Evolutionary conservation across 257 asterid genomes (phyloP), one percentile per base, ranked within the genome.

Genomic region (Ilex asprella): DNA sequence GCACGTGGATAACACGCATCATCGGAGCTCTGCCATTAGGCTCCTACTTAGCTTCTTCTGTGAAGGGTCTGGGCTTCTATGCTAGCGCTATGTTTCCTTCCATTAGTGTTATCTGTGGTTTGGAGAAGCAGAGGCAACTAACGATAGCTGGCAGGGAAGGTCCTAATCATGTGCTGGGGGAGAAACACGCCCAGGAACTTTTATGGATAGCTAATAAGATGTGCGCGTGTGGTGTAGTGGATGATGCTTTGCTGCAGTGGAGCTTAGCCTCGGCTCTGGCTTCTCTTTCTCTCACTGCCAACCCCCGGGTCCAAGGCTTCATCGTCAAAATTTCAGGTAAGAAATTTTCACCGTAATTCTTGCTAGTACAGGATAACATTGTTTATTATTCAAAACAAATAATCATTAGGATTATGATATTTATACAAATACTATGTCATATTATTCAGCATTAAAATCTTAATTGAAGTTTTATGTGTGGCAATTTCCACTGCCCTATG

Each of bases 181-280:
- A 74, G 71, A 69, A 74, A 39, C 65, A 74, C 16, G 78, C 75
- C 9, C 75, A 74, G 14, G 78, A 68, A 54, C 56, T 68, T 46
- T 55, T 74, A 12, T 74, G 78, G 78, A 59, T 69, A 16, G 61
- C 78, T 2, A 74, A 58, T 49, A 74, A 74, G 71, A 74, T 74
- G 78, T 55, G 60, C 2, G 58, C 31, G 10, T 68, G 75, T 5
- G 75, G 75, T 2, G 71, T 61, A 2, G 69, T 60, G 46, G 75
- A 74, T 30, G 78, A 74, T 30, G 75, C 68, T 14, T 53, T 68
- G 46, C 75, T 49, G 65, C 75, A 74, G 27, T 74, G 78, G 78
- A 74, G 69, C 55, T 49, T 53, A 3, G 74, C 78, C 41, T 64
- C 72, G 2, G 72, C 65, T 14, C 57, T 74, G 55, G 71, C 78